These are phyloP conservation scores for Podospora bellae-mahoneyi DNA, from an alignment of 495 filamentous ascomycete species.

Conservation along the genomic window DNA sequence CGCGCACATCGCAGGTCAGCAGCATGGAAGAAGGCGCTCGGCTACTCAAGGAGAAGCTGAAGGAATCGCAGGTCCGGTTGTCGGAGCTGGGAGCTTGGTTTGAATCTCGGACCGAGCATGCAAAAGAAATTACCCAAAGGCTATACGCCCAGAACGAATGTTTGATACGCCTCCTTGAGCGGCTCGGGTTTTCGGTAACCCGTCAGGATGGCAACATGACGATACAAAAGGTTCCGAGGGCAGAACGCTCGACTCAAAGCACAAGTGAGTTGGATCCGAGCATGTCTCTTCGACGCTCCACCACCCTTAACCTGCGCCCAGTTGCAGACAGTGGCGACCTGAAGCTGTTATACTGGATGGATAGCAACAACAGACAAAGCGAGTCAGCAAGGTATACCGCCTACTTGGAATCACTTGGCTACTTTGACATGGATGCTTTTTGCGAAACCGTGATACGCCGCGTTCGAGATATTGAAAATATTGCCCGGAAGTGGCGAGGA, in stretches of 20 bases:
- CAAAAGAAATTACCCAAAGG: conserved; percentile 77
- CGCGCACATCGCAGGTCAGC: conserved; percentile 61
- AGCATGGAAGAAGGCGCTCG: conserved; percentile 65
- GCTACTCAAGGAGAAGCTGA: conserved; percentile 55
- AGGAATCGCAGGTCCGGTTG: conserved; percentile 48
- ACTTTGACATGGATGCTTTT: conserved; percentile 79
- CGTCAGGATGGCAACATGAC: conserved; percentile 69
- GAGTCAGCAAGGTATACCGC: conserved; percentile 68
- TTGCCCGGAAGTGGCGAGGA: conserved; percentile 78
- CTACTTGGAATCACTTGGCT: conserved; percentile 64
- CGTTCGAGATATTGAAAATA: conserved; percentile 82
- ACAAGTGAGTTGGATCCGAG: conserved; percentile 58
- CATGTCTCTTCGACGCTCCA: conserved; percentile 54
- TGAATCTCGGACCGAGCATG: conserved; percentile 61
- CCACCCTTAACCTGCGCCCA: conserved; percentile 40
- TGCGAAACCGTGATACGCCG: conserved; percentile 79
- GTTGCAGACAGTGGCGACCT: conserved; percentile 54
- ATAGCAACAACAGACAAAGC: conserved; percentile 58
- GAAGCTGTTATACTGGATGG: conserved; percentile 73
- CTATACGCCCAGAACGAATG: conserved; percentile 76
- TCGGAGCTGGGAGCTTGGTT: conserved; percentile 50
- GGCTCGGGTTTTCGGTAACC: conserved; percentile 75
- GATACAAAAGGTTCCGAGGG: conserved; percentile 71
- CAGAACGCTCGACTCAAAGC: conserved; percentile 52
- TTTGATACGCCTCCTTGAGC: conserved; percentile 72